A percentile compares a stretch with the other conserved stretches of the same genome.
phyloP scores from a whole-genome alignment of 305 asterid genomes.

The Fraxinus xanthoxyloides region DNA sequence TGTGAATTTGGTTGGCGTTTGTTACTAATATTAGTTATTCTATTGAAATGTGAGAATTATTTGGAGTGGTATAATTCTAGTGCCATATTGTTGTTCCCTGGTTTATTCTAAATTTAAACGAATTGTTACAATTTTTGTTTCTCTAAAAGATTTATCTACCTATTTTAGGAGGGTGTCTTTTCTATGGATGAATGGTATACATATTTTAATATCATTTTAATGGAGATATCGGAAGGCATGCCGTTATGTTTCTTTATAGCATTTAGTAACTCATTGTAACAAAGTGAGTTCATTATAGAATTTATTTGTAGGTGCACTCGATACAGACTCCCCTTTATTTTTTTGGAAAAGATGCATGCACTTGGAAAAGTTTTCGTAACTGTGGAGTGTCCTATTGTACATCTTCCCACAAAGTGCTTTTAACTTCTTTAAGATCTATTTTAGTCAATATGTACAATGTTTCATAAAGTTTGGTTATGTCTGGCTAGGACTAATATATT shows the following conservation, averaged over 20 bases:
- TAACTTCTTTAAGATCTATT: constrained; percentile 1
- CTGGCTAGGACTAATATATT: not conserved
- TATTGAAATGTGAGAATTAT: not conserved
- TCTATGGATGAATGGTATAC: not conserved
- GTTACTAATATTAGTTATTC: not conserved
- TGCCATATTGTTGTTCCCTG: not conserved
- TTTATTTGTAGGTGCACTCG: not conserved
- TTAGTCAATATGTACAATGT: not conserved
- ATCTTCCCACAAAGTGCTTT: constrained; percentile 14
- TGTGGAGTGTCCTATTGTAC: not conserved
- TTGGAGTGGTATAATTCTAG: not conserved
- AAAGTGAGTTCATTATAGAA: not conserved
- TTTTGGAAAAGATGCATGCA: not conserved
- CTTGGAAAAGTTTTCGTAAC: not conserved
- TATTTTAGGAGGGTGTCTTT: not conserved
- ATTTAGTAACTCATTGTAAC: not conserved
- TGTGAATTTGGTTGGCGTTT: not conserved
- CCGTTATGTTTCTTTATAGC: not conserved
- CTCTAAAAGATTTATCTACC: not conserved
- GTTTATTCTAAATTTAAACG: not conserved
- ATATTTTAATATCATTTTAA: not conserved
- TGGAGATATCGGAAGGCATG: not conserved
- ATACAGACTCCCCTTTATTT: not conserved
- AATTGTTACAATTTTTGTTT: not conserved
- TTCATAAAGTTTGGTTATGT: not conserved